Percentiles rank a stretch among this genome's conserved stretches.
Evolutionary conservation across 2,329 filamentous ascomycete species (phyloP).

Genomic region (Microsporum canis): DNA sequence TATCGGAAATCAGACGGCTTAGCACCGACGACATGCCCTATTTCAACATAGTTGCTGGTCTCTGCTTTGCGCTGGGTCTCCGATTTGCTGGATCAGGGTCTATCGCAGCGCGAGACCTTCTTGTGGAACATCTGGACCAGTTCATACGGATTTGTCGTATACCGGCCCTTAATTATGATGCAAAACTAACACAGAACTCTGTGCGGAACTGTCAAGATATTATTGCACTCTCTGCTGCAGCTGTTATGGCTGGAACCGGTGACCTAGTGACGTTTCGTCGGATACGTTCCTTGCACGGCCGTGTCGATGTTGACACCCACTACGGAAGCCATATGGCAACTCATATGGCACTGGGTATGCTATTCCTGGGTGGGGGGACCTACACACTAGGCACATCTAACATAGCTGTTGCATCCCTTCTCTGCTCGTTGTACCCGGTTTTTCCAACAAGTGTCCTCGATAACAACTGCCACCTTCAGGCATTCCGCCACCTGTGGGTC

Average conservation of each 20-base stretch:
- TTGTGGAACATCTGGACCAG: slow-evolving; percentile 75
- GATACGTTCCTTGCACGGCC: slow-evolving; percentile 75
- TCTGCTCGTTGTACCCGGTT: slow-evolving; percentile 87
- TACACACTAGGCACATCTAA: slow-evolving; percentile 85
- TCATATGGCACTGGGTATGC: slow-evolving; percentile 78
- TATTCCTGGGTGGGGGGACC: slow-evolving; percentile 88
- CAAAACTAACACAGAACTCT: slow-evolving; percentile 68
- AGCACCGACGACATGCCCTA: slow-evolving; percentile 79
- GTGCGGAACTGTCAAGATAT: slow-evolving; percentile 86
- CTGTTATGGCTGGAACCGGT: slow-evolving; percentile 92
- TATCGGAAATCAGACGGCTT: slow-evolving; percentile 51
- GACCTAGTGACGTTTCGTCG: slow-evolving; percentile 77
- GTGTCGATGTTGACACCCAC: slow-evolving; percentile 68
- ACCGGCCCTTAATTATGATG: slow-evolving; percentile 59
- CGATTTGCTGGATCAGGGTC: slow-evolving; percentile 65
- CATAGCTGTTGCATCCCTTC: slow-evolving; percentile 69
- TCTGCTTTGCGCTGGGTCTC: slow-evolving; percentile 65
- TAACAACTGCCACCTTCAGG: slow-evolving; percentile 88
- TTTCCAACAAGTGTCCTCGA: slow-evolving; percentile 85
- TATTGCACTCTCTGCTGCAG: slow-evolving; percentile 66
- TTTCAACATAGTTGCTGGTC: slow-evolving; percentile 79
- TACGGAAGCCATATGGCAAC: slow-evolving; percentile 91
- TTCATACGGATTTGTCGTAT: slow-evolving; percentile 68
- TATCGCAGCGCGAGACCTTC: slow-evolving; percentile 60
- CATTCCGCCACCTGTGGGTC: slow-evolving; percentile 95